These are phyloP conservation scores for Scutellaria barbata DNA, from an alignment of 257 asterid species.

Conservation along the genomic window DNA sequence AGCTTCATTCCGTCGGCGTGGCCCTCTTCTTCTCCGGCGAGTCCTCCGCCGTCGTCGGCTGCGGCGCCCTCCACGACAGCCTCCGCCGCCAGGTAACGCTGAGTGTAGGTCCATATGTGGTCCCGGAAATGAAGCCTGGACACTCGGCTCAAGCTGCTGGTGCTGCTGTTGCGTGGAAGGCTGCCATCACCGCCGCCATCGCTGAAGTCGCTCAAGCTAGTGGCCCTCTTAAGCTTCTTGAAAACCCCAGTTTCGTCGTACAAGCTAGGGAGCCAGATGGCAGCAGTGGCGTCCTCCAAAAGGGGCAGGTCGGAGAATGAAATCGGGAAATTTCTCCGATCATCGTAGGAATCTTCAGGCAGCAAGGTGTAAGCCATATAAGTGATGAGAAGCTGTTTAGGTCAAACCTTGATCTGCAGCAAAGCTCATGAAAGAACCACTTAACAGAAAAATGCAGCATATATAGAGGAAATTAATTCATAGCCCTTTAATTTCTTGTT, in stretches of 20 bases:
- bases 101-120: constrained; percentile 62
- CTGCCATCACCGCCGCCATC: constrained; percentile 32
- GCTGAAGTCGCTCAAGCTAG: constrained; percentile 38
- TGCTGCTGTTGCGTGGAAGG: constrained; percentile 50
- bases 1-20: constrained; percentile 59
- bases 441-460: constrained; percentile 41
- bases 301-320: constrained; percentile 37
- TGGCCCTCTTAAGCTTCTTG: constrained; percentile 52
- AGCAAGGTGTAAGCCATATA: constrained; percentile 49
- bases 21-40: constrained; percentile 31
- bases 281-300: constrained; percentile 38
- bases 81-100: constrained; percentile 67
- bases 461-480: constrained; percentile 26
- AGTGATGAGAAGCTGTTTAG: not conserved
- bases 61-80: constrained; percentile 54
- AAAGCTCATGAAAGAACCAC: constrained; percentile 70
- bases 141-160: constrained; percentile 47
- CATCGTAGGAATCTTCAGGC: constrained; percentile 42
- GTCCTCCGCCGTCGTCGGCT: constrained; percentile 35
- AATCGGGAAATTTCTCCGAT: constrained; percentile 23
- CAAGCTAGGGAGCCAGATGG: constrained; percentile 44
- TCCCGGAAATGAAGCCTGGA: constrained; percentile 66
- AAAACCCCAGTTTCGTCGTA: constrained; percentile 44
- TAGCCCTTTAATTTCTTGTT: constrained; percentile 42
- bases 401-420: constrained; percentile 36